phyloP scores from a whole-genome alignment of 73 alveolate genomes.

The Tetrahymena malaccensis region DNA sequence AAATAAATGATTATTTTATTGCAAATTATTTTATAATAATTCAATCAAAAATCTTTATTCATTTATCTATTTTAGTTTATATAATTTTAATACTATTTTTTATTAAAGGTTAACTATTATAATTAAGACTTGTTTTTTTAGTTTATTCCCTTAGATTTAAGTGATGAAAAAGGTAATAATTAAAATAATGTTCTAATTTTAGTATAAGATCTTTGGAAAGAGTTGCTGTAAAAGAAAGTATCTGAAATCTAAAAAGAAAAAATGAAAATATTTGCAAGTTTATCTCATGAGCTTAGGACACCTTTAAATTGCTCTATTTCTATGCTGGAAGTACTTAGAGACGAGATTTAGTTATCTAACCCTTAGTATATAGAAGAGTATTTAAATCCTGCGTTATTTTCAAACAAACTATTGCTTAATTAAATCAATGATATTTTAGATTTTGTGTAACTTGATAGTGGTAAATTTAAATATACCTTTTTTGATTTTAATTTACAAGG shows the following conservation, averaged over 20 bases:
- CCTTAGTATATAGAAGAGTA: background rate
- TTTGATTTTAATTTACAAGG: background rate
- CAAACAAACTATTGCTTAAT: constrained; percentile 18
- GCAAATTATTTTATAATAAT: too few relatives aligned
- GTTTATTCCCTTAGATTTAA: background rate
- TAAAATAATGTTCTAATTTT: background rate
- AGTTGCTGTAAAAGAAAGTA: background rate
- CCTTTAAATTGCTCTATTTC: constrained; percentile 33
- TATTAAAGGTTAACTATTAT: background rate
- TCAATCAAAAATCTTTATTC: too few relatives aligned
- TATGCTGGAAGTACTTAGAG: constrained; percentile 9
- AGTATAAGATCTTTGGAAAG: background rate
- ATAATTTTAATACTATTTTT: too few relatives aligned
- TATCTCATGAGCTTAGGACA: constrained; percentile 41
- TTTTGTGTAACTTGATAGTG: constrained; percentile 19
- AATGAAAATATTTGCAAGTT: background rate
- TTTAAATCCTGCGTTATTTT: constrained; percentile 22
- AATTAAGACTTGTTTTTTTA: background rate
- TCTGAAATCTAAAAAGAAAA: background rate
- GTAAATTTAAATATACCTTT: constrained; percentile 1
- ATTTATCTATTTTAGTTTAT: background rate
- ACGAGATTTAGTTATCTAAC: background rate
- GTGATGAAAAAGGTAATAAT: background rate
- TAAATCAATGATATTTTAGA: constrained; percentile 36
- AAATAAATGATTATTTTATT: too few relatives aligned